phyloP scores from a whole-genome alignment of 2,329 filamentous ascomycete species.

The Scedosporium minutisporum region DNA sequence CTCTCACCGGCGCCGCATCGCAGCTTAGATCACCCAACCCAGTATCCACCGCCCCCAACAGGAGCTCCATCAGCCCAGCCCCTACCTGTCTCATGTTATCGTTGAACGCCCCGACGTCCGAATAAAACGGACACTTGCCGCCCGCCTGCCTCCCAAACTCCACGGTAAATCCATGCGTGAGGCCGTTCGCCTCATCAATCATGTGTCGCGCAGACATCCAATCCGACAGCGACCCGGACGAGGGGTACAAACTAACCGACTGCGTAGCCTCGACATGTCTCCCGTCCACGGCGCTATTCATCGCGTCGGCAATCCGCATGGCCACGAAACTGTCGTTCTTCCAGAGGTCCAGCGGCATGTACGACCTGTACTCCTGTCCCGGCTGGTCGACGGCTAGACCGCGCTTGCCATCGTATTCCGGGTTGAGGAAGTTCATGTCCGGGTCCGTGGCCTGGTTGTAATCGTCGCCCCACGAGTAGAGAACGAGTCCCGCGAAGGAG shows the following conservation, averaged over 20 bases:
- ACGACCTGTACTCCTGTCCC: constrained; percentile 33
- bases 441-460: constrained; percentile 35
- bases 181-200: constrained; percentile 21
- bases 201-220: constrained; percentile 37
- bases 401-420: constrained; percentile 39
- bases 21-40: not conserved
- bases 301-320: constrained; percentile 24
- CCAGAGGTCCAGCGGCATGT: constrained; percentile 26
- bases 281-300: constrained; percentile 26
- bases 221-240: constrained; percentile 34
- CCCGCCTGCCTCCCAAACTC: constrained; percentile 33
- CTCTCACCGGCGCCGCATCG: not conserved
- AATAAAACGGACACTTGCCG: constrained; percentile 33
- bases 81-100: constrained; percentile 33
- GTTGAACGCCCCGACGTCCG: constrained; percentile 30
- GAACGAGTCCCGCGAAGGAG: constrained; percentile 39
- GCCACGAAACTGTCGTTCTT: constrained; percentile 21
- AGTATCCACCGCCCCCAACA: constrained; percentile 18
- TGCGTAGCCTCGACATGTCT: constrained; percentile 25
- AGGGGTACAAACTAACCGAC: constrained; percentile 33
- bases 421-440: constrained; percentile 42
- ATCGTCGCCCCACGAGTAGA: constrained; percentile 50
- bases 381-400: constrained; percentile 28
- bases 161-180: constrained; percentile 32
- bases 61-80: constrained; percentile 38